Percentiles rank a stretch among this genome's conserved stretches.
Evolutionary conservation across 1,139 yeast genomes (phyloP).

Genomic region (Barnettozyma hawaiiensis): DNA sequence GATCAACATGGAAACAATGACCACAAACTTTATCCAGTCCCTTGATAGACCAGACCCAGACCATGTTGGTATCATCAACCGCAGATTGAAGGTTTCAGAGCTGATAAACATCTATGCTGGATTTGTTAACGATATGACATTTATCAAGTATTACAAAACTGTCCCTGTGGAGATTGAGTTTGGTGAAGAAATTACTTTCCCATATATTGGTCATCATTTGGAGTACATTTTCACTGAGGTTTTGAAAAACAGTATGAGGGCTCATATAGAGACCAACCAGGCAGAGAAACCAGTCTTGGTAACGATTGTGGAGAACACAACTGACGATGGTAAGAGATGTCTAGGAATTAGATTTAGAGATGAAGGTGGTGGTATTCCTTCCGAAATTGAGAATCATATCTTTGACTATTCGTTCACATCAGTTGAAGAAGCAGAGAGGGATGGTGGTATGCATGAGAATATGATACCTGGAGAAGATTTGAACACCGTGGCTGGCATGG

Average conservation of each 20-base stretch:
- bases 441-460: slow-evolving; percentile 36
- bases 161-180: slow-evolving; percentile 55
- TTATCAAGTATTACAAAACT: slow-evolving; percentile 72
- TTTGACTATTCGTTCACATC: slow-evolving; percentile 87
- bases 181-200: slow-evolving; percentile 47
- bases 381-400: slow-evolving; percentile 55
- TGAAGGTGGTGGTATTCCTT: slow-evolving; percentile 82
- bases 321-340: slow-evolving; percentile 29
- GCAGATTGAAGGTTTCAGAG: slow-evolving; percentile 54
- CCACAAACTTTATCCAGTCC: slow-evolving; percentile 74
- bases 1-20: slow-evolving; percentile 76
- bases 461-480: slow-evolving; percentile 72
- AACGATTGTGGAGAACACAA: slow-evolving; percentile 45
- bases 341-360: slow-evolving; percentile 74
- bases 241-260: slow-evolving; percentile 81
- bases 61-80: slow-evolving; percentile 68
- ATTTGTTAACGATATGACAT: slow-evolving; percentile 75
- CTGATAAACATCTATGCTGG: slow-evolving; percentile 59
- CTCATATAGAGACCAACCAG: slow-evolving; percentile 65
- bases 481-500: slow-evolving; percentile 88
- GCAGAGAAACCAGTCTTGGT: slow-evolving; percentile 58
- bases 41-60: slow-evolving; percentile 37
- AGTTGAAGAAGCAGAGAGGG: slow-evolving; percentile 32
- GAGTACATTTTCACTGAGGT: slow-evolving; percentile 84
- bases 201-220: slow-evolving; percentile 80